phyloP scores from a whole-genome alignment of 257 asterid species.

The Plantago ovata region DNA sequence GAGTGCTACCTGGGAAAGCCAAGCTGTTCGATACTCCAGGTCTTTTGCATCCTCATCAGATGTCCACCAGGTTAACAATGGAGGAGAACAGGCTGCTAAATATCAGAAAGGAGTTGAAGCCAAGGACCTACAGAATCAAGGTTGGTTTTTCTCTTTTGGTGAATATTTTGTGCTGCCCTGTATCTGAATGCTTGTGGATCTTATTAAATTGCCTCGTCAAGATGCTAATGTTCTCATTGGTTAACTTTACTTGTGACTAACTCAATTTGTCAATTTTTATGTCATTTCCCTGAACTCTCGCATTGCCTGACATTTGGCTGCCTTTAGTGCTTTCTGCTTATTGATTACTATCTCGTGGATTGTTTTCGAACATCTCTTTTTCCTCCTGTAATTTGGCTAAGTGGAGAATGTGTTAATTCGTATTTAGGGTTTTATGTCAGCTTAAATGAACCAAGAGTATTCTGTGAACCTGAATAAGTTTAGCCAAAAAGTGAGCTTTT shows the following conservation, averaged over 20 bases:
- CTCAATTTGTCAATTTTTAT: too few relatives aligned
- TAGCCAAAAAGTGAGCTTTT: too few relatives aligned
- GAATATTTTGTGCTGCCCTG: neutral
- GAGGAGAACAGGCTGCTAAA: constrained; percentile 69
- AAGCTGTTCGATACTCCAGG: constrained; percentile 90
- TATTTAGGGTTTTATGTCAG: too few relatives aligned
- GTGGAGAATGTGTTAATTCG: too few relatives aligned
- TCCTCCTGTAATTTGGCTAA: too few relatives aligned
- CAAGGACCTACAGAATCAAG: constrained; percentile 88
- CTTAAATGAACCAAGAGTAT: too few relatives aligned
- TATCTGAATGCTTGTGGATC: constrained; percentile 8
- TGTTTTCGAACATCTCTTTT: too few relatives aligned
- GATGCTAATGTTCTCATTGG: too few relatives aligned
- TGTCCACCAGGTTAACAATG: constrained; percentile 62
- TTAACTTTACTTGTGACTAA: too few relatives aligned
- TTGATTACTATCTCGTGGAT: neutral
- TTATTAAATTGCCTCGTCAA: neutral
- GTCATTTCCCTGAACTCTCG: too few relatives aligned
- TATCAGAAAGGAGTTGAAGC: constrained; percentile 70
- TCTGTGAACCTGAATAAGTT: too few relatives aligned
- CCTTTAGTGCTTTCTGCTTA: neutral
- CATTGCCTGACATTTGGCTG: constrained; percentile 1
- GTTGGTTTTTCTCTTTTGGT: constrained; percentile 30
- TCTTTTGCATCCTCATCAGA: constrained; percentile 87
- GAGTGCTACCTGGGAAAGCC: constrained; percentile 82